Percentiles rank a stretch among this genome's conserved stretches.
These are phyloP conservation scores for Monosporascus sp. DNA, from an alignment of 2,329 filamentous ascomycete genomes.

Conservation along the genomic window DNA sequence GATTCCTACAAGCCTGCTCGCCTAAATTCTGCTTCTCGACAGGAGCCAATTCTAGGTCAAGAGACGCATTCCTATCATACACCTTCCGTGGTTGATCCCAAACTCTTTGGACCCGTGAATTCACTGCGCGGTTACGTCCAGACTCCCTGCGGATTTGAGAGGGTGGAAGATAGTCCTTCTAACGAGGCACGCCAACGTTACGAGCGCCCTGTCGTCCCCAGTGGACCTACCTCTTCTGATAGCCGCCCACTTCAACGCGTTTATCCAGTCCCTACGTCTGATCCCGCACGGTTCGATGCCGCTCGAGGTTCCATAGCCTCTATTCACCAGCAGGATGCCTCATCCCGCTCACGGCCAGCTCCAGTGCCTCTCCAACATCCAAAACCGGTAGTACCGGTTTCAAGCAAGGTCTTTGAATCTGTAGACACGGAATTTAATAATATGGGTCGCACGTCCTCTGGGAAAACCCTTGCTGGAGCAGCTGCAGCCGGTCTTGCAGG, in stretches of 20 bases:
- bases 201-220: conserved; percentile 27
- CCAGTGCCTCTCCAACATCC: conserved; percentile 77
- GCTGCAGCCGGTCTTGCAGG: conserved; percentile 45
- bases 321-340: conserved; percentile 30
- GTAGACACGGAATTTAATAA: conserved; percentile 33
- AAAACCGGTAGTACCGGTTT: conserved; percentile 70
- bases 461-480: conserved; percentile 36
- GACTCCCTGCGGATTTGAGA: conserved; percentile 51
- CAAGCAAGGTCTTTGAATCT: conserved; percentile 60
- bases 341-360: conserved; percentile 44
- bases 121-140: conserved; percentile 53
- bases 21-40: conserved; percentile 1
- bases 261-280: conserved; percentile 61
- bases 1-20: background rate
- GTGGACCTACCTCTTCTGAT: conserved; percentile 31
- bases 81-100: conserved; percentile 49
- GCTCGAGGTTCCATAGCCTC: conserved; percentile 44
- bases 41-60: conserved; percentile 12
- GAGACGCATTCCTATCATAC: conserved; percentile 24
- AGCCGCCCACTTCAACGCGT: conserved; percentile 53
- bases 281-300: conserved; percentile 58
- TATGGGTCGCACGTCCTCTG: conserved; percentile 30
- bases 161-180: conserved; percentile 27
- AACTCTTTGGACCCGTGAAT: conserved; percentile 55
- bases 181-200: conserved; percentile 28